These are phyloP conservation scores for Tulasnella sp. DNA, from an alignment of 768 basidiomycete genomes.

Conservation along the genomic window DNA sequence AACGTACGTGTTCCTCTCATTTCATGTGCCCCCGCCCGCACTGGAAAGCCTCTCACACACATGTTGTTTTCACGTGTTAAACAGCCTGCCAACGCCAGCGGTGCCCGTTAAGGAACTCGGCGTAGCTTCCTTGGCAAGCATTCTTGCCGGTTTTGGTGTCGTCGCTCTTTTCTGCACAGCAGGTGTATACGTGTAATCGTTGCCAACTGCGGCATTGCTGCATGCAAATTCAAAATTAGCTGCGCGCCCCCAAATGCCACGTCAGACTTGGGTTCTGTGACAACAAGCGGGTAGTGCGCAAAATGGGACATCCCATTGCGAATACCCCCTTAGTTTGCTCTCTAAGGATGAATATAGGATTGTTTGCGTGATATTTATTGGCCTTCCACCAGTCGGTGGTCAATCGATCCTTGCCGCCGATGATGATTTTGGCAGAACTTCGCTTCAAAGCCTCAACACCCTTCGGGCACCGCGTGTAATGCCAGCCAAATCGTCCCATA, in stretches of 20 bases:
- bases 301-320: neutral
- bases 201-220: too few relatives aligned
- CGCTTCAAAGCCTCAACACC: neutral
- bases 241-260: neutral
- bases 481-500: neutral
- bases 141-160: slow-evolving; percentile 79
- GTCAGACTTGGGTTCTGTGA: neutral
- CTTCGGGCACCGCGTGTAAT: neutral
- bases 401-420: neutral
- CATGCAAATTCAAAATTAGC: neutral
- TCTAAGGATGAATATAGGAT: too few relatives aligned
- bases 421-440: neutral
- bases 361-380: neutral
- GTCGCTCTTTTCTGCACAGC: slow-evolving; percentile 81
- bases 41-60: neutral
- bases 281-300: neutral
- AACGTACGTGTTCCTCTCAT: slow-evolving; percentile 35
- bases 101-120: slow-evolving; percentile 57
- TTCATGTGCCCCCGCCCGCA: neutral
- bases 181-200: slow-evolving; percentile 67
- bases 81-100: slow-evolving; percentile 66
- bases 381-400: neutral
- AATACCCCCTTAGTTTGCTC: too few relatives aligned
- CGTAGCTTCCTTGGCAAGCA: slow-evolving; percentile 64
- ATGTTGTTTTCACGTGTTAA: slow-evolving; percentile 19